Evolutionary conservation across 495 filamentous ascomycete genomes (phyloP).

Genomic region (Entonaema liquescens): DNA sequence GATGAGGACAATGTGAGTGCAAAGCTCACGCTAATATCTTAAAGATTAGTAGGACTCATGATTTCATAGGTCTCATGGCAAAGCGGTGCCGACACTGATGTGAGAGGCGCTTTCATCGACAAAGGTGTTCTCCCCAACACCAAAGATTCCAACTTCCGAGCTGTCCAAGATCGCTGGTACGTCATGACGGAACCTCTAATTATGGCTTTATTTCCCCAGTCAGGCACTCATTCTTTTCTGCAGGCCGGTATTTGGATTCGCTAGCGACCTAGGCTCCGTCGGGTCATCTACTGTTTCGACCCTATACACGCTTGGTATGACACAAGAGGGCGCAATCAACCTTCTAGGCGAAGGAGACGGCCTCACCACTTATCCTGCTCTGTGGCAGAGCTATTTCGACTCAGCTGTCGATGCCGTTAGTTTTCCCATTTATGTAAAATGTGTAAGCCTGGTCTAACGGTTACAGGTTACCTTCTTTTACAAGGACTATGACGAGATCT

Average conservation of each 20-base stretch:
- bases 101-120: conserved; percentile 72
- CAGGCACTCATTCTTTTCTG: conserved; percentile 24
- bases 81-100: conserved; percentile 69
- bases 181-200: not conserved
- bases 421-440: conserved; percentile 5
- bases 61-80: conserved; percentile 62
- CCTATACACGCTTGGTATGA: conserved; percentile 82
- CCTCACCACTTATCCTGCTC: conserved; percentile 71
- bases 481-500: conserved; percentile 69
- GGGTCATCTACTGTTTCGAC: conserved; percentile 44
- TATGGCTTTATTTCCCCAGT: not conserved
- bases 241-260: conserved; percentile 86
- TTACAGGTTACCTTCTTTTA: conserved; percentile 71
- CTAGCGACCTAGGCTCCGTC: conserved; percentile 72
- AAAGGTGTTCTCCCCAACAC: conserved; percentile 70
- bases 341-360: conserved; percentile 75
- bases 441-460: conserved; percentile 6
- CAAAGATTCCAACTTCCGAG: conserved; percentile 71
- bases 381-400: conserved; percentile 77
- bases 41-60: conserved; percentile 12
- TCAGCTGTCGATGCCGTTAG: conserved; percentile 63
- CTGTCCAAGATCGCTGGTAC: conserved; percentile 74
- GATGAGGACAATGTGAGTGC: conserved; percentile 49
- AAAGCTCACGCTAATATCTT: not conserved
- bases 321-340: conserved; percentile 79